Evolutionary conservation across 768 basidiomycete genomes (phyloP).

Genomic region (Russula olivacea): DNA sequence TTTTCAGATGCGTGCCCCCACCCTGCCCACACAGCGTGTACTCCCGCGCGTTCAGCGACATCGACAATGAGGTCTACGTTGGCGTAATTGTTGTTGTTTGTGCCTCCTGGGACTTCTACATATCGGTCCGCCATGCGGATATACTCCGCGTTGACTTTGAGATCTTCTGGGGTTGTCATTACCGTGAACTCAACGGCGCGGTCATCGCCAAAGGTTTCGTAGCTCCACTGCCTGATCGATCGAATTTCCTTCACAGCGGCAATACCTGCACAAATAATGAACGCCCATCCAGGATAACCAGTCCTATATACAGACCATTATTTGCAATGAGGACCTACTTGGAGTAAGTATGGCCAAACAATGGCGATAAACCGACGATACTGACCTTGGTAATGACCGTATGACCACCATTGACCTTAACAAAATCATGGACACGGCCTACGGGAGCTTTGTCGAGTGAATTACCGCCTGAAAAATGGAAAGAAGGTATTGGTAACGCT

Average conservation of each 20-base stretch:
- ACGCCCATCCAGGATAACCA: neutral
- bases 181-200: slow-evolving; percentile 97
- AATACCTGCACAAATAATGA: slow-evolving; percentile 57
- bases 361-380: slow-evolving; percentile 1
- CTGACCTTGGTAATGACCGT: slow-evolving; percentile 96
- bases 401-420: slow-evolving; percentile 86
- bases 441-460: slow-evolving; percentile 77
- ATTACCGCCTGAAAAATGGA: slow-evolving; percentile 69
- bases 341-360: neutral
- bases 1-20: slow-evolving; percentile 99
- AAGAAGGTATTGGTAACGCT: slow-evolving; percentile 19
- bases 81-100: slow-evolving; percentile 99
- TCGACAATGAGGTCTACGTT: slow-evolving; percentile 99
- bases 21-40: slow-evolving; percentile 99
- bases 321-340: slow-evolving; percentile 95
- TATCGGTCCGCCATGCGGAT: slow-evolving; percentile 99
- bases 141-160: slow-evolving; percentile 98
- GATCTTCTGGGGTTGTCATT: slow-evolving; percentile 98
- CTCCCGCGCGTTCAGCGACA: slow-evolving; percentile 92
- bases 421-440: slow-evolving; percentile 83
- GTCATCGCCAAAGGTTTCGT: slow-evolving; percentile 97
- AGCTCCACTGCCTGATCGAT: slow-evolving; percentile 98
- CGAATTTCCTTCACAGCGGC: slow-evolving; percentile 99
- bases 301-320: slow-evolving; percentile 56
- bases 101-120: slow-evolving; percentile 96